Conservation (phyloP, 768 basidiomycete genomes). For the Calocera viscosa region DNA sequence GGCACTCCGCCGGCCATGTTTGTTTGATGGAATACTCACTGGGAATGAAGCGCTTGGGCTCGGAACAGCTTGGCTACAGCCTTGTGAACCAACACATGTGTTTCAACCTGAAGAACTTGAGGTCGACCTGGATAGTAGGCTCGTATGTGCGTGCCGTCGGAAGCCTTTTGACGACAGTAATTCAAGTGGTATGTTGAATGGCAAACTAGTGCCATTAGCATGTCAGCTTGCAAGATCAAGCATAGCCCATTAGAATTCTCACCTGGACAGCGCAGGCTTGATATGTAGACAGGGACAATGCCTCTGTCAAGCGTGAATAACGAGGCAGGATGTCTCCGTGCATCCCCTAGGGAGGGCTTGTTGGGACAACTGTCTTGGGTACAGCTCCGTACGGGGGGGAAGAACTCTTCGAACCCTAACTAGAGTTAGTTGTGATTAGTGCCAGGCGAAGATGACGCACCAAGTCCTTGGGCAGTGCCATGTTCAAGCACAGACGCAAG, state of each 20-base stretch:
- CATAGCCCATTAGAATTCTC: background rate
- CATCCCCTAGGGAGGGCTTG: background rate
- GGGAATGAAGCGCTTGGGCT: background rate
- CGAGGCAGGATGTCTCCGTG: background rate
- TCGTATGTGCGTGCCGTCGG: background rate
- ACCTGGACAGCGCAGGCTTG: background rate
- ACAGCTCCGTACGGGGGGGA: background rate
- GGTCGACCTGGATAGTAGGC: background rate
- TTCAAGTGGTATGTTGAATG: background rate
- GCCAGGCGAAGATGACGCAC: background rate
- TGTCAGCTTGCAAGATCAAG: no score
- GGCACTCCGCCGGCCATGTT: no score
- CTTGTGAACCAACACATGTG: background rate
- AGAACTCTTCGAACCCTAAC: background rate
- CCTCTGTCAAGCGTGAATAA: background rate
- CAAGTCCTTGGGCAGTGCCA: background rate
- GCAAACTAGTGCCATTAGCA: no score
- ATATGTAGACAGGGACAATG: background rate
- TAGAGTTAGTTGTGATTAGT: background rate
- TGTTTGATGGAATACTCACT: no score
- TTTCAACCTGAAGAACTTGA: background rate
- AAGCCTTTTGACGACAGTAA: background rate
- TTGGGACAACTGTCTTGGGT: background rate
- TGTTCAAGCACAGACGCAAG: no score
- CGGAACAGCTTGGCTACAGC: background rate